Percentiles rank a stretch among this genome's conserved stretches.
Evolutionary conservation across 148 eudicot genomes (phyloP).

Genomic region (Polygonum aviculare): DNA sequence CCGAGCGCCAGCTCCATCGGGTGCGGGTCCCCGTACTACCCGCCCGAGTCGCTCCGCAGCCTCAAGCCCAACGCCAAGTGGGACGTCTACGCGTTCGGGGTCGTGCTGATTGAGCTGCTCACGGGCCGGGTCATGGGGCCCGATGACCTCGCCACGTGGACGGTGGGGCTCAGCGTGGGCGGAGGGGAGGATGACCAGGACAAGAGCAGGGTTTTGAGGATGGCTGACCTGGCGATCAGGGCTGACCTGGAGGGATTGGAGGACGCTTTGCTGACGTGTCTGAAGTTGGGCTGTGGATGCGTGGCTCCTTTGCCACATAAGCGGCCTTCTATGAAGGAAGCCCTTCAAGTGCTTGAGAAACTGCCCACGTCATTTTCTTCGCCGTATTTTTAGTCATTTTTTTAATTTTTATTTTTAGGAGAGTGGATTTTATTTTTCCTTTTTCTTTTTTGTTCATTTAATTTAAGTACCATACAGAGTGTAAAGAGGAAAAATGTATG

Average conservation of each 20-base stretch:
- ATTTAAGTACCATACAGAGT: not conserved
- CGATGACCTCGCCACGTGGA: constrained; percentile 63
- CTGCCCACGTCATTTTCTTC: constrained; percentile 33
- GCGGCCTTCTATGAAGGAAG: constrained; percentile 92
- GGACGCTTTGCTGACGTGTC: constrained; percentile 45
- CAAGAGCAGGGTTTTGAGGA: constrained; percentile 44
- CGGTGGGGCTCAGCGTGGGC: constrained; percentile 23
- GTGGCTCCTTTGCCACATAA: constrained; percentile 65
- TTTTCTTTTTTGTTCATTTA: not conserved
- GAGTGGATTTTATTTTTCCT: not conserved
- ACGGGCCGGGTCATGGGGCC: constrained; percentile 76
- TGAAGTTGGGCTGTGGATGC: constrained; percentile 72
- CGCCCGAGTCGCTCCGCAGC: constrained; percentile 84
- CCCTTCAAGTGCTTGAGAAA: constrained; percentile 61
- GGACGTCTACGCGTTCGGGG: constrained; percentile 96
- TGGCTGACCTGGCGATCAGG: constrained; percentile 81
- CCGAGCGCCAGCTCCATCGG: constrained; percentile 81
- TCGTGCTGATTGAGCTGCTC: constrained; percentile 64
- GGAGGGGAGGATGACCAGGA: constrained; percentile 15
- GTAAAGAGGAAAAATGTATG: not conserved
- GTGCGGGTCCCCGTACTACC: constrained; percentile 63
- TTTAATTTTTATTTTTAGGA: not conserved
- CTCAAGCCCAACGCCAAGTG: constrained; percentile 72
- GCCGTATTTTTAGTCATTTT: constrained; percentile 17
- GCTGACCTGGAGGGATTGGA: constrained; percentile 83